Evolutionary conservation across 345 rosid genomes (phyloP), one percentile per base, ranked within the genome.

Genomic region (Populus euphratica): DNA sequence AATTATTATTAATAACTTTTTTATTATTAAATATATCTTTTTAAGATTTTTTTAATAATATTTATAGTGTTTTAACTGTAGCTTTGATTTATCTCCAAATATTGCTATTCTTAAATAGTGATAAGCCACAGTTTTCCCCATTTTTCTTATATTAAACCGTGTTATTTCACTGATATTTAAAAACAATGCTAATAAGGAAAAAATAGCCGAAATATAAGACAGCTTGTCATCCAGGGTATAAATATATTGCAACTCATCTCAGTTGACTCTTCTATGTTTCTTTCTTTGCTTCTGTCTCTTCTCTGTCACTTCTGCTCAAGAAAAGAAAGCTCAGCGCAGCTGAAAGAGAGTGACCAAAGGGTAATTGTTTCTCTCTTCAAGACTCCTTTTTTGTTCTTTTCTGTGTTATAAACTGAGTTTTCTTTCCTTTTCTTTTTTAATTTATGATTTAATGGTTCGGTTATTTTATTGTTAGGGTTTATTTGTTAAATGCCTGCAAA

Each of bases 401-500:
- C 12, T 20, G 23, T 36, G 43, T 36, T 67, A 36, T 35, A 29
- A 43, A 35, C 29, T 12, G 72, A 41, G 33, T n/a, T 12, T 13
- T 70, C 47, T 8, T 5, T 43, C 11, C 1, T 31, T 16, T 16
- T 23, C 5, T 47, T 52, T 36, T 41, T 69, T 20, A 21, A 21
- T 41, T 23, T 39, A 38, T 21, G 39, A 23, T n/a, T 4, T 21
- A 23, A 13, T 69, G 52, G 41, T 33, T 39, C 12, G 14, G 63
- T 21, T 61, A 17, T 63, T 41, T 21, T 59, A 25, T 54, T 73
- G 79, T 56, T 69, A 63, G 81, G 85, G 74, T 62, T 65, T 43
- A 64, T 59, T 41, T n/a, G 63, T 56, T 56, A 56, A 27, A 88
- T 89, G 90, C 80, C 87, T 81, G 50, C 62, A 9, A 79, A 85